These are phyloP conservation scores for Tulasnella sp. DNA, from an alignment of 768 basidiomycete genomes.

Conservation along the genomic window DNA sequence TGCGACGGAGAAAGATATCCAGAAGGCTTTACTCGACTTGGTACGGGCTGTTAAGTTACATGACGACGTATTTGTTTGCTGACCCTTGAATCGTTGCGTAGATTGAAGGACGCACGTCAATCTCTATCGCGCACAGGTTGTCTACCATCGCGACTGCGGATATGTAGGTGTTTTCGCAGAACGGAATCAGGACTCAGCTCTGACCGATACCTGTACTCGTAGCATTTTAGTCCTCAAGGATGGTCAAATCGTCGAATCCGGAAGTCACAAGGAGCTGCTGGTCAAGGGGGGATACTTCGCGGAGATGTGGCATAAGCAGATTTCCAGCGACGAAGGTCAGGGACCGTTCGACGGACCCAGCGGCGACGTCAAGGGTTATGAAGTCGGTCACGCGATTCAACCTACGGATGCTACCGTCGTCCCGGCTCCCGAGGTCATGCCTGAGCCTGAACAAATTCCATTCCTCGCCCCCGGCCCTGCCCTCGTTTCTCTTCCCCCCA, in stretches of 20 bases:
- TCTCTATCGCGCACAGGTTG: conserved; percentile 71
- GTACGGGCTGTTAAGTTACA: conserved; percentile 23
- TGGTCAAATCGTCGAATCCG: conserved; percentile 76
- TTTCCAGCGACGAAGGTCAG: conserved; percentile 48
- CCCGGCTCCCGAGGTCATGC: conserved; percentile 10
- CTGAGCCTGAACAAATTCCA: conserved; percentile 1
- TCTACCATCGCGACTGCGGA: conserved; percentile 51
- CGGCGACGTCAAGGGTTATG: conserved; percentile 6
- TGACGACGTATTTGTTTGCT: background rate
- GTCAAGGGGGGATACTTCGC: conserved; percentile 63
- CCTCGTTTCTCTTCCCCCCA: conserved; percentile 7
- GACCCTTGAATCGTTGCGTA: conserved; percentile 13
- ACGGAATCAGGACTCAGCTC: conserved; percentile 33
- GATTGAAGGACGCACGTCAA: conserved; percentile 51
- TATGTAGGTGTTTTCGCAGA: conserved; percentile 26
- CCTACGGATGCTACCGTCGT: background rate
- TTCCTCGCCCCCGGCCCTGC: conserved; percentile 13
- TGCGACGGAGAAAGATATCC: conserved; percentile 81
- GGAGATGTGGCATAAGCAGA: conserved; percentile 81
- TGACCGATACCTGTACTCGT: conserved; percentile 29
- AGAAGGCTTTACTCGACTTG: conserved; percentile 73
- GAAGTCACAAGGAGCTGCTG: conserved; percentile 67
- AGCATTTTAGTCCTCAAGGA: conserved; percentile 88
- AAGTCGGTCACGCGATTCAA: background rate
- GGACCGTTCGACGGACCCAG: background rate